Base-by-base conservation (phyloP, 768 basidiomycete species). In the Agaricus subrufescens region DNA sequence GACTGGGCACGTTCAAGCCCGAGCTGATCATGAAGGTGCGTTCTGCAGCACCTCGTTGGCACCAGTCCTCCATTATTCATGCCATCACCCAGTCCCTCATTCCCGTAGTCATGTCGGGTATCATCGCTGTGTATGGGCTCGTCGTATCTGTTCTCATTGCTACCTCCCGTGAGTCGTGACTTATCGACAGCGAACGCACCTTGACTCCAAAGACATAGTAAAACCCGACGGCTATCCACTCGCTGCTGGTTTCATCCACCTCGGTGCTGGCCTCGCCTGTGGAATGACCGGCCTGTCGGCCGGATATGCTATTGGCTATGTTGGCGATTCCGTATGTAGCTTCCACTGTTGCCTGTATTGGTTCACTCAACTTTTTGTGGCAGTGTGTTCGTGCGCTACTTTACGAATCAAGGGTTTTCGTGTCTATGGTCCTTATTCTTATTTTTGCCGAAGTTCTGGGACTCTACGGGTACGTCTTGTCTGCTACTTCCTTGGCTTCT, bases 51-150 rank as follows among this genome's bases (percentile, higher is more conserved):
- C 15, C 39, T 29, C 15, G 19, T 31, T 43, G 26, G 37, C 46
- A 27, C 55, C 8, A 11, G 15, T 15, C 11, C 52, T 48, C 26
- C 9, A 64, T 11, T 27, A 27, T 42, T 45, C 9, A 57, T n/a
- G 26, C 15, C 4, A 19, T 46, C 43, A 34, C 26, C 4, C 38
- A 95, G 93, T 95, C 93, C 14, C 79, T 97, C 52, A 94, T 98
- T 60, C 95, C 95, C 3, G 94, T 97, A 37, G 94, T 98, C 70
- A 97, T 98, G 94, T 91, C 93, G 56, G 94, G 95, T 74, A 97
- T 97, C 70, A 95, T 97, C 62, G 94, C 95, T 30, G 95, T 98
- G 38, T 98, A 98, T 67, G 95, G 95, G 7, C 80, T 98, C 42
- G 96, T 98, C 8, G 95, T 98, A 12, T 91, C 92, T 3, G 95